Percentiles rank a stretch among this genome's conserved stretches.
phyloP scores from a whole-genome alignment of 441 rosid species.

The Rhodomyrtus psidioides region DNA sequence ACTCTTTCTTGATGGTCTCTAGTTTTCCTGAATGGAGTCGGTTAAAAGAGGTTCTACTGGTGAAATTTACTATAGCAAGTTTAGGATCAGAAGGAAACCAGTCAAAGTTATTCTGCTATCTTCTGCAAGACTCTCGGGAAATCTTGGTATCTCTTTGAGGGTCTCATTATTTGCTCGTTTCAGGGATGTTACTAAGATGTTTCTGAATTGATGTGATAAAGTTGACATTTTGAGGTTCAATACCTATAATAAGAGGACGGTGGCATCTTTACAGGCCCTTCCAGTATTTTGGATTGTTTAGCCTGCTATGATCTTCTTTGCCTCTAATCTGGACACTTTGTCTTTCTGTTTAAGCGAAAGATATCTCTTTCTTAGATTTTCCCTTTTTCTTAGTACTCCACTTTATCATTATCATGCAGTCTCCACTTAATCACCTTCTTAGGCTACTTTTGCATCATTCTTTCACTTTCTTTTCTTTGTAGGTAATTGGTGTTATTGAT shows the following conservation, averaged over 20 bases:
- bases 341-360: neutral
- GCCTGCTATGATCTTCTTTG: neutral
- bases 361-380: neutral
- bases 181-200: neutral
- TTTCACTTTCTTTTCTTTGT: slow-evolving; percentile 3
- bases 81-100: neutral
- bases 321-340: neutral
- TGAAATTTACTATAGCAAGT: neutral
- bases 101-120: neutral
- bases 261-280: neutral
- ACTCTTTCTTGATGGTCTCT: neutral
- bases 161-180: neutral
- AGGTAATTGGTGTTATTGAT: slow-evolving; percentile 94
- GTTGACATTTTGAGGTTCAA: neutral
- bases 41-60: neutral
- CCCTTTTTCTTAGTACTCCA: neutral
- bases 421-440: neutral
- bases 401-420: neutral
- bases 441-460: neutral
- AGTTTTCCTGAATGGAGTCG: neutral
- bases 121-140: neutral
- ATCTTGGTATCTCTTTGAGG: neutral
- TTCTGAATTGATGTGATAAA: neutral
- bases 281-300: neutral
- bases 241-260: neutral